phyloP scores from a whole-genome alignment of 805 yeast species.

The Candida tallmaniae region DNA sequence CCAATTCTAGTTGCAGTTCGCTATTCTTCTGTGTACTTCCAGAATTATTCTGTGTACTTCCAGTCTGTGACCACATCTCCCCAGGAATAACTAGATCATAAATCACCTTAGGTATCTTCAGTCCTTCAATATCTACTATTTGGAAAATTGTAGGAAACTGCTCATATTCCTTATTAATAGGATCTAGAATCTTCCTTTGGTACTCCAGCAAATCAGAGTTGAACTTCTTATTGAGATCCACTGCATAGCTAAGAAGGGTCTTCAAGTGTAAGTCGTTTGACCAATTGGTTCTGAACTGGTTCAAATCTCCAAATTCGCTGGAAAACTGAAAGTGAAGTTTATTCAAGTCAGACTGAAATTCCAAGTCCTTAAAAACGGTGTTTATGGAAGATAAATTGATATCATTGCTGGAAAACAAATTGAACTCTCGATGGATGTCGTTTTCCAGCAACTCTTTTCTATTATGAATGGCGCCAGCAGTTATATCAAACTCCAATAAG shows the following conservation, averaged over 20 bases:
- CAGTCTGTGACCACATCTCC: slow-evolving; percentile 2
- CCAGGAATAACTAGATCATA: slow-evolving; percentile 3
- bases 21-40: too few species aligned
- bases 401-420: slow-evolving; percentile 25
- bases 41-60: neutral
- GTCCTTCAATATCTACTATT: slow-evolving; percentile 20
- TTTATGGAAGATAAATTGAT: slow-evolving; percentile 40
- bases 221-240: slow-evolving; percentile 16
- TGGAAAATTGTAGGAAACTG: slow-evolving; percentile 26
- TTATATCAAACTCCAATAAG: slow-evolving; percentile 67
- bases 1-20: too few species aligned
- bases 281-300: slow-evolving; percentile 20
- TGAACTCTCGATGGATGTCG: slow-evolving; percentile 48
- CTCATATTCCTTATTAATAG: slow-evolving; percentile 6
- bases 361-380: slow-evolving; percentile 57
- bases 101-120: slow-evolving; percentile 2
- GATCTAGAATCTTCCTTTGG: slow-evolving; percentile 3
- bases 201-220: slow-evolving; percentile 3
- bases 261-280: slow-evolving; percentile 24
- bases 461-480: slow-evolving; percentile 59
- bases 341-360: slow-evolving; percentile 42
- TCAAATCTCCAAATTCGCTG: slow-evolving; percentile 1
- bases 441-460: slow-evolving; percentile 40
- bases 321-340: slow-evolving; percentile 15
- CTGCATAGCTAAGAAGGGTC: slow-evolving; percentile 26